A percentile compares a stretch with the other conserved stretches of the same genome.
phyloP scores from a whole-genome alignment of 2,329 filamentous ascomycete species.

The Intubia oerlemansii region DNA sequence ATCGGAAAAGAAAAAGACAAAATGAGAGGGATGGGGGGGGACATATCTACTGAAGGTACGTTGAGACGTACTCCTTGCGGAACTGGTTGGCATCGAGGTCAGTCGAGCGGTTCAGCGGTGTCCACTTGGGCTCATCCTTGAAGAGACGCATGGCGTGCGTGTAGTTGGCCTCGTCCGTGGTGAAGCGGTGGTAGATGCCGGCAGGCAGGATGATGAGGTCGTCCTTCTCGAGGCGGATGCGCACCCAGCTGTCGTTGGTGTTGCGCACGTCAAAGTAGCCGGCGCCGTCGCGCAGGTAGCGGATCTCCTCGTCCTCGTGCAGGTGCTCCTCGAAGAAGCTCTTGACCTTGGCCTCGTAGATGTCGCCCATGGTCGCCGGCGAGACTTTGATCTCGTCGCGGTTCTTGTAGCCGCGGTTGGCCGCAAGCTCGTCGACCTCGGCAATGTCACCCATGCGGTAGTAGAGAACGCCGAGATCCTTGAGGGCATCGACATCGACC shows the following conservation, averaged over 20 bases:
- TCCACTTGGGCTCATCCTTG: slow-evolving; percentile 98
- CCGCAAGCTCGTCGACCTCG: slow-evolving; percentile 53
- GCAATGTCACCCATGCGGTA: slow-evolving; percentile 41
- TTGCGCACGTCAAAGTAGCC: slow-evolving; percentile 89
- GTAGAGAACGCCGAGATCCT: slow-evolving; percentile 62
- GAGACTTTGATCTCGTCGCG: slow-evolving; percentile 84
- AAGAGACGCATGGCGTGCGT: slow-evolving; percentile 92
- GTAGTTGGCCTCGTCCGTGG: slow-evolving; percentile 84
- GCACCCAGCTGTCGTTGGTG: slow-evolving; percentile 68
- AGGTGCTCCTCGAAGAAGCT: slow-evolving; percentile 88
- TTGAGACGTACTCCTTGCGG: slow-evolving; percentile 53
- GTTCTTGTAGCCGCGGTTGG: slow-evolving; percentile 70
- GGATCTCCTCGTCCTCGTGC: slow-evolving; percentile 96
- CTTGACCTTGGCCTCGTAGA: slow-evolving; percentile 87
- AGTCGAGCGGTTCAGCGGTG: slow-evolving; percentile 58
- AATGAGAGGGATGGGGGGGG: too few relatives aligned
- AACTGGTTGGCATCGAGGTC: slow-evolving; percentile 63
- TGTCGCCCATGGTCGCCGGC: slow-evolving; percentile 60
- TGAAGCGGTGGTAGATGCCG: slow-evolving; percentile 95
- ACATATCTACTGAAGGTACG: too few relatives aligned
- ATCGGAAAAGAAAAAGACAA: too few relatives aligned
- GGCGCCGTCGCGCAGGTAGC: slow-evolving; percentile 72
- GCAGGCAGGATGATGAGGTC: slow-evolving; percentile 87
- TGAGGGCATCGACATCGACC: slow-evolving; percentile 44
- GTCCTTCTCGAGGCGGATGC: slow-evolving; percentile 63